A percentile compares a stretch with the other conserved stretches of the same genome.
Conservation (phyloP, 2,329 filamentous ascomycete genomes). For the Ascochyta lentis region DNA sequence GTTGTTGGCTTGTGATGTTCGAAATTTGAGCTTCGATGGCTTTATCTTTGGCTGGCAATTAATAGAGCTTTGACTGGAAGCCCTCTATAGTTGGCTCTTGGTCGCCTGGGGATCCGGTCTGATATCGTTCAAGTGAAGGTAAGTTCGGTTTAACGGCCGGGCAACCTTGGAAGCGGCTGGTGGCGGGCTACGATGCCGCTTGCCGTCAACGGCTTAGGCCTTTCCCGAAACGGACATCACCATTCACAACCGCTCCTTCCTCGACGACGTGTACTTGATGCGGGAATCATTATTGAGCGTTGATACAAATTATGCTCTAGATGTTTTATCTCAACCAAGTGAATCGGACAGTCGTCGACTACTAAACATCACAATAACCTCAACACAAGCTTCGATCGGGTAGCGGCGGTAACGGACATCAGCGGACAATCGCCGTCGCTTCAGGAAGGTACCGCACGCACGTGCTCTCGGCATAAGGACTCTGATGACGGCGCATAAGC, state of each 20-base stretch:
- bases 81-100: neutral
- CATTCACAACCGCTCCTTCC: neutral
- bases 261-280: neutral
- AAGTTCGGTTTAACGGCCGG: constrained; percentile 24
- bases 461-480: constrained; percentile 38
- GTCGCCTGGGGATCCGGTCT: neutral
- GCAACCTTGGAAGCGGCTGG: constrained; percentile 13
- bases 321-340: neutral
- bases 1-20: neutral
- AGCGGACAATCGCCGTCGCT: constrained; percentile 22
- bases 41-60: neutral
- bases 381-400: neutral
- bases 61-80: neutral
- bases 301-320: too few relatives aligned
- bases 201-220: constrained; percentile 3
- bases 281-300: neutral
- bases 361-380: neutral
- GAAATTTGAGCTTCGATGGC: neutral
- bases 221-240: constrained; percentile 8
- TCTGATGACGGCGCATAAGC: constrained; percentile 28
- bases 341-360: neutral
- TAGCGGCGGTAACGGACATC: constrained; percentile 30
- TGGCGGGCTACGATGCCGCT: constrained; percentile 20
- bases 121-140: constrained; percentile 4
- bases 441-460: constrained; percentile 25